Conservation (phyloP, 129 eudicot species). For the Flaveria trinervia region DNA sequence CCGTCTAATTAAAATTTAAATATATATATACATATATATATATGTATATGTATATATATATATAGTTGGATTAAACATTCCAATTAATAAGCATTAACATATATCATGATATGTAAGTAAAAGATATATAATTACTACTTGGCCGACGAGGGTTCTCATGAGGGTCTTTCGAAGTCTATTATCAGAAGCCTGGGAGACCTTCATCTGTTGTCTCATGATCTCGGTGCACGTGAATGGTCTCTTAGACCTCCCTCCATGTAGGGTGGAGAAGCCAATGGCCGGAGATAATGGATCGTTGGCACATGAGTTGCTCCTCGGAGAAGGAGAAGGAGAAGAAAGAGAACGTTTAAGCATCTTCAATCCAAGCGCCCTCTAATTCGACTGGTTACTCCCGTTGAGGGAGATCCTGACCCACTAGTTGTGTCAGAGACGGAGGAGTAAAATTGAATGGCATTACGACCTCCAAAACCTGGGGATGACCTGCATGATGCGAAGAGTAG, state of each 20-base stretch:
- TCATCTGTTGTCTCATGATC: constrained; percentile 90
- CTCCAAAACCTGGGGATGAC: constrained; percentile 95
- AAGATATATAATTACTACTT: constrained; percentile 35
- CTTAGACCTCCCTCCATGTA: constrained; percentile 26
- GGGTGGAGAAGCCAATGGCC: constrained; percentile 38
- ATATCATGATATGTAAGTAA: too few species aligned
- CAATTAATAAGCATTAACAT: too few species aligned
- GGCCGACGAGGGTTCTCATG: constrained; percentile 93
- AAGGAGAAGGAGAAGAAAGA: constrained; percentile 40
- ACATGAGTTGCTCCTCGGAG: constrained; percentile 47
- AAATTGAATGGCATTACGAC: constrained; percentile 53
- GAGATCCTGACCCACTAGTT: background rate
- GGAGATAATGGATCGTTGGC: background rate
- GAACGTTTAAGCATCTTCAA: constrained; percentile 58
- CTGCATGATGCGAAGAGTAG: constrained; percentile 88
- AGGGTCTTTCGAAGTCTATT: constrained; percentile 76
- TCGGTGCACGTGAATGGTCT: constrained; percentile 84
- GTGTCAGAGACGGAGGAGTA: constrained; percentile 46
- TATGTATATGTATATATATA: too few species aligned
- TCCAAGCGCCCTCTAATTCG: constrained; percentile 74
- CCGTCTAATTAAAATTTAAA: constrained; percentile 42
- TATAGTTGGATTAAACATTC: too few species aligned
- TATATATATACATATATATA: too few species aligned
- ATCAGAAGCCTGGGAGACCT: constrained; percentile 78
- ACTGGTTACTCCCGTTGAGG: constrained; percentile 55